Conservation (phyloP, 495 filamentous ascomycete genomes). For the Glonium stellatum region DNA sequence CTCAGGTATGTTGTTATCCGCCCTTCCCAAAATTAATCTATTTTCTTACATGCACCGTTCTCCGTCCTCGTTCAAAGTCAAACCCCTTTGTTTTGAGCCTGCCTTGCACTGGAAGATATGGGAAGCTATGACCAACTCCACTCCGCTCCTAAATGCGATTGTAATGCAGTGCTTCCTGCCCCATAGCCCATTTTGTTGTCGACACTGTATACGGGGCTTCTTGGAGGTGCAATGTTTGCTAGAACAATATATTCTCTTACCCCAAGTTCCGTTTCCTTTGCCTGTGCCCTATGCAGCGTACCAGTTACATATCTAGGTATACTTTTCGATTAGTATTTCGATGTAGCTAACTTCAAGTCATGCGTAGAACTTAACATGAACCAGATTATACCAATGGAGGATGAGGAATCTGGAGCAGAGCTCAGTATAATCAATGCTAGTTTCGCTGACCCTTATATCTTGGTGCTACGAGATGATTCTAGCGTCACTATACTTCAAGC, state of each 20-base stretch:
- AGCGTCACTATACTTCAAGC: constrained; percentile 68
- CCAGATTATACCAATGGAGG: constrained; percentile 83
- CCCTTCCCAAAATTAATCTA: neutral
- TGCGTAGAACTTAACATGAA: constrained; percentile 66
- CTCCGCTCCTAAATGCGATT: neutral
- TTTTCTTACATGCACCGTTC: neutral
- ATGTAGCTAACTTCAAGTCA: neutral
- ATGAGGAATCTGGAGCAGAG: constrained; percentile 73
- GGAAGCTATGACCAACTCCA: neutral
- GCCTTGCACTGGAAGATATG: neutral
- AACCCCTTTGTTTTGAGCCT: too few species aligned
- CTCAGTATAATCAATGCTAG: constrained; percentile 71
- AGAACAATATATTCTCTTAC: neutral
- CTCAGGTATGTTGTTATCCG: constrained; percentile 52
- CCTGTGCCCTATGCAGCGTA: neutral
- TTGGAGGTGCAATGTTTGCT: neutral
- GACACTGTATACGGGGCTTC: neutral
- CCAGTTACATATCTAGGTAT: neutral
- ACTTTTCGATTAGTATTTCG: neutral
- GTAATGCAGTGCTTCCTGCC: neutral
- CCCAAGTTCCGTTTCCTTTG: neutral
- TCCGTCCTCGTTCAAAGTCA: too few species aligned
- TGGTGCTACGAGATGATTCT: constrained; percentile 74
- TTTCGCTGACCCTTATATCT: constrained; percentile 80
- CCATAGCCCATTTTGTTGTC: neutral